Conservation (phyloP, 179 eudicot species). For the Silene coronaria region DNA sequence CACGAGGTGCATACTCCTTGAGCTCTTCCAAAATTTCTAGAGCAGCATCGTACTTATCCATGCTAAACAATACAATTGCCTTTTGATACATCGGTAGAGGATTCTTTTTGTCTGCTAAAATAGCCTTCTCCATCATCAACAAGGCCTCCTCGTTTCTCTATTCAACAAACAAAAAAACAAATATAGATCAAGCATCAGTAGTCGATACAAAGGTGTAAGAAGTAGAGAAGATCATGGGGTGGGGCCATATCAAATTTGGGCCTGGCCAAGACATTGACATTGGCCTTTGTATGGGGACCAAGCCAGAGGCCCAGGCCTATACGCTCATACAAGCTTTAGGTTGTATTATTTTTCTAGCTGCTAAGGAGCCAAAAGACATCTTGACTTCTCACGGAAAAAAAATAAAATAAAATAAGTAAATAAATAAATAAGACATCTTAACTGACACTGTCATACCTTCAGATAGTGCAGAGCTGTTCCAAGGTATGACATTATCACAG, state of each 20-base stretch:
- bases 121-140: conserved; percentile 85
- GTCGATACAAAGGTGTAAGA: background rate
- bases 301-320: background rate
- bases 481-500: conserved; percentile 93
- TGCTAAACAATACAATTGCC: conserved; percentile 72
- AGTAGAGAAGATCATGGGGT: background rate
- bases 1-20: conserved; percentile 89
- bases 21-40: conserved; percentile 87
- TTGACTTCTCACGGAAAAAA: background rate
- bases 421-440: background rate
- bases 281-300: background rate
- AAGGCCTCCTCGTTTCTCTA: conserved; percentile 87
- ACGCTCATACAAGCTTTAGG: background rate
- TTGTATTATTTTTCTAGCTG: background rate
- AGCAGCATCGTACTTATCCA: conserved; percentile 75
- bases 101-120: conserved; percentile 85
- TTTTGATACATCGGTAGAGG: conserved; percentile 97
- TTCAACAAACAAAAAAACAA: conserved; percentile 8
- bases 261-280: background rate
- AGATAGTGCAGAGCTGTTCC: conserved; percentile 90
- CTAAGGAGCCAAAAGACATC: background rate
- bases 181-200: background rate
- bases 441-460: conserved; percentile 42
- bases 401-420: no score
- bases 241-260: background rate